phyloP scores from a whole-genome alignment of 2,329 filamentous ascomycete species.

The Penicillium frequentans region DNA sequence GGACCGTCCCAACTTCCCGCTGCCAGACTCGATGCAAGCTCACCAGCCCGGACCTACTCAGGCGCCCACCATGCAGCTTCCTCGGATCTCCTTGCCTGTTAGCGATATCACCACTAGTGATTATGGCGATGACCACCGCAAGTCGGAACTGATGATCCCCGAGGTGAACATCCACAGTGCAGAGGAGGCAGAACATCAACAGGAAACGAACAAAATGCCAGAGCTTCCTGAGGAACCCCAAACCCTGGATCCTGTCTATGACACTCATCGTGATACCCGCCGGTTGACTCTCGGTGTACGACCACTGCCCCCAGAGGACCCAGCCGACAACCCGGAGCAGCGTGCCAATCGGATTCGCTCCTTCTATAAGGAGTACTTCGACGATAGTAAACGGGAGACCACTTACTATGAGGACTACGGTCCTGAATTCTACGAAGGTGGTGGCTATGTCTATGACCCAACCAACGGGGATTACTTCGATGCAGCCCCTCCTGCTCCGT shows the following conservation, averaged over 20 bases:
- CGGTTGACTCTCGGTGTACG: conserved; percentile 66
- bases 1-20: conserved; percentile 22
- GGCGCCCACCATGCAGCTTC: conserved; percentile 23
- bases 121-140: conserved; percentile 55
- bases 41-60: conserved; percentile 15
- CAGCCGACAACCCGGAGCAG: conserved; percentile 87
- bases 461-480: conserved; percentile 33
- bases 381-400: conserved; percentile 65
- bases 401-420: conserved; percentile 76
- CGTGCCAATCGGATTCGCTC: conserved; percentile 95
- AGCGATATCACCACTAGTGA: conserved; percentile 55
- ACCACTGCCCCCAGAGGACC: conserved; percentile 83
- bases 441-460: conserved; percentile 60
- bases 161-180: conserved; percentile 30
- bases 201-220: conserved; percentile 16
- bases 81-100: conserved; percentile 41
- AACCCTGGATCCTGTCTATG: conserved; percentile 22
- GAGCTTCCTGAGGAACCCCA: conserved; percentile 27
- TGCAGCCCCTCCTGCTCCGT: conserved; percentile 52
- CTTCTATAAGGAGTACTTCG: conserved; percentile 99
- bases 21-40: conserved; percentile 16
- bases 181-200: conserved; percentile 22
- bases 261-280: conserved; percentile 44
- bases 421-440: conserved; percentile 61
- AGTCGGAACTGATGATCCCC: conserved; percentile 47